Conservation (phyloP, 2,329 filamentous ascomycete genomes). For the Fusarium sp. region DNA sequence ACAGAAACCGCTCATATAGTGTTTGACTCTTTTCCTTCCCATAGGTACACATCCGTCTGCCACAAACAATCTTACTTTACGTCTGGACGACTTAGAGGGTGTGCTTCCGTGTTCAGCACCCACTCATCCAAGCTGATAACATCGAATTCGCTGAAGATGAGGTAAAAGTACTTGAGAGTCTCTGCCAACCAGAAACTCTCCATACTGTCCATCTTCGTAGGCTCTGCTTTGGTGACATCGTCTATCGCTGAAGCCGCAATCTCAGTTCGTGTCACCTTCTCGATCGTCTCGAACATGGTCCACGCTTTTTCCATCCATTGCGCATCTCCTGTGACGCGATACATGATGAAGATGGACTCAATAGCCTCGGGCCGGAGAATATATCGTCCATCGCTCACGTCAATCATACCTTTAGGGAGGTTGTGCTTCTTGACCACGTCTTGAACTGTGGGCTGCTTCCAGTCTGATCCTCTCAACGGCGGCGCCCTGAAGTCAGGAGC, state of each 20-base stretch:
- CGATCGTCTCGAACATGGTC: conserved; percentile 75
- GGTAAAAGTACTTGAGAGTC: conserved; percentile 72
- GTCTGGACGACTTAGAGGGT: conserved; percentile 52
- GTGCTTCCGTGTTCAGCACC: conserved; percentile 67
- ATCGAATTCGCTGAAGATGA: conserved; percentile 67
- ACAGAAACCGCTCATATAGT: not conserved
- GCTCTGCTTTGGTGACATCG: conserved; percentile 60
- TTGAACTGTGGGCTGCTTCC: conserved; percentile 38
- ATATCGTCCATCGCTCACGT: conserved; percentile 65
- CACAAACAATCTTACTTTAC: conserved; percentile 15
- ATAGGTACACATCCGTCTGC: not conserved
- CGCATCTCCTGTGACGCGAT: conserved; percentile 73
- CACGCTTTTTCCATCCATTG: conserved; percentile 74
- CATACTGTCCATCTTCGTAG: conserved; percentile 65
- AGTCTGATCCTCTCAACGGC: conserved; percentile 28
- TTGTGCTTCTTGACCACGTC: conserved; percentile 37
- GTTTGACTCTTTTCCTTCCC: not conserved
- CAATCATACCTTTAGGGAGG: conserved; percentile 63
- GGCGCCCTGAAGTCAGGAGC: conserved; percentile 37
- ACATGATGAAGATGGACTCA: conserved; percentile 82
- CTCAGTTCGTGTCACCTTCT: conserved; percentile 66
- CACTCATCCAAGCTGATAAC: conserved; percentile 68
- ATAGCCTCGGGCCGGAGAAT: conserved; percentile 79
- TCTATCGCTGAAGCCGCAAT: conserved; percentile 71
- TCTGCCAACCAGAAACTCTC: conserved; percentile 79